A percentile compares a stretch with the other conserved stretches of the same genome.
phyloP scores from a whole-genome alignment of 225 moss, liverwort and hornwort species.

The Sphagnum contortum region DNA sequence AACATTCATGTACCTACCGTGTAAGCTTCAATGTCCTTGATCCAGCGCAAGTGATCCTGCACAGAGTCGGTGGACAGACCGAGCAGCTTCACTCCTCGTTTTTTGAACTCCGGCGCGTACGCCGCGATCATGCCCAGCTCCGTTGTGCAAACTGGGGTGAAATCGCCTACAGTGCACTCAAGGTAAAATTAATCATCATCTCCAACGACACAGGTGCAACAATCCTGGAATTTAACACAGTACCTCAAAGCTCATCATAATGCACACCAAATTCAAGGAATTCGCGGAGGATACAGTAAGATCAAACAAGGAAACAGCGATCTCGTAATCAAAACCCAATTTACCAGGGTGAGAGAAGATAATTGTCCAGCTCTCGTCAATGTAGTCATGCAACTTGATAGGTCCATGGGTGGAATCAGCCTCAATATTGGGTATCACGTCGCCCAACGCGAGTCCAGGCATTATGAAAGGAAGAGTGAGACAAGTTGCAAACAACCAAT shows the following conservation, averaged over 20 bases:
- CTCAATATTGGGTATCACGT: slow-evolving; percentile 37
- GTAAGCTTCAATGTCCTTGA: slow-evolving; percentile 53
- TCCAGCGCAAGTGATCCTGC: slow-evolving; percentile 54
- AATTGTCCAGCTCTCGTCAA: slow-evolving; percentile 43
- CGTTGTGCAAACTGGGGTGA: slow-evolving; percentile 56
- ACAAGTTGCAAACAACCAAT: too few relatives aligned
- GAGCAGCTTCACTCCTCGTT: slow-evolving; percentile 47
- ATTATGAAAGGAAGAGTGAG: slow-evolving; percentile 8
- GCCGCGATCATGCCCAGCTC: slow-evolving; percentile 46
- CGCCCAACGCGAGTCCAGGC: slow-evolving; percentile 47
- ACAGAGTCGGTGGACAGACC: slow-evolving; percentile 48
- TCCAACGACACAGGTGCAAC: neutral
- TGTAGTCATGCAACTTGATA: slow-evolving; percentile 51
- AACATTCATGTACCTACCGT: slow-evolving; percentile 6
- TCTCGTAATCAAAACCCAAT: neutral
- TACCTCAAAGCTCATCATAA: neutral
- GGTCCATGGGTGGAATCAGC: slow-evolving; percentile 49
- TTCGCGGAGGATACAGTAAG: neutral
- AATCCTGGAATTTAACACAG: neutral
- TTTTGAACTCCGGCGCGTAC: slow-evolving; percentile 37
- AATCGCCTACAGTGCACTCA: slow-evolving; percentile 26
- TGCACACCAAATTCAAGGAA: neutral
- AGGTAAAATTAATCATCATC: neutral
- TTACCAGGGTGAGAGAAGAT: slow-evolving; percentile 62
- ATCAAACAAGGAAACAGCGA: neutral